phyloP scores from a whole-genome alignment of 495 filamentous ascomycete species.

The Penicillium verhagenii region DNA sequence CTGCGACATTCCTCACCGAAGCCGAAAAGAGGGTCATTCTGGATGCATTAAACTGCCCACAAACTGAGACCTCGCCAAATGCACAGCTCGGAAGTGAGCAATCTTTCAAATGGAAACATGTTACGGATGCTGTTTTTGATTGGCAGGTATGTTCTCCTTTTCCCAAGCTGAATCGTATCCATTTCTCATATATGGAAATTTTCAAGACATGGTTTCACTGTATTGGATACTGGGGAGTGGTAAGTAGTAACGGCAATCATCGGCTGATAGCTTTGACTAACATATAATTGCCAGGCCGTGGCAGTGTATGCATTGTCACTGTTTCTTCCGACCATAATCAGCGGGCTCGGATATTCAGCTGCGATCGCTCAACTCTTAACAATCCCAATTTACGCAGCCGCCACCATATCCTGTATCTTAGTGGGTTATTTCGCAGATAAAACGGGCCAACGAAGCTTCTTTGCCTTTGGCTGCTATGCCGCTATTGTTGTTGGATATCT shows the following conservation, averaged over 20 bases:
- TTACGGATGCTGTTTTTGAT: not conserved
- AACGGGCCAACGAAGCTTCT: constrained; percentile 9
- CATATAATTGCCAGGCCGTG: not conserved
- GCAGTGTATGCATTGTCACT: constrained; percentile 11
- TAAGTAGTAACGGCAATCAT: not conserved
- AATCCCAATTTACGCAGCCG: constrained; percentile 11
- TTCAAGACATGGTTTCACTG: constrained; percentile 5
- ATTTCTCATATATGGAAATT: too few species aligned
- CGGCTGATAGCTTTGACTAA: not conserved
- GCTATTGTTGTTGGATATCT: constrained; percentile 9
- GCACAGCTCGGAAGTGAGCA: constrained; percentile 4
- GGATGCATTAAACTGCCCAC: constrained; percentile 1
- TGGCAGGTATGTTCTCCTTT: constrained; percentile 5
- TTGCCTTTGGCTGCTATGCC: constrained; percentile 6
- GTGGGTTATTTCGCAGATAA: constrained; percentile 9
- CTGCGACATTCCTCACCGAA: constrained; percentile 8
- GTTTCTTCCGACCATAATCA: constrained; percentile 12
- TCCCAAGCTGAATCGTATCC: not conserved
- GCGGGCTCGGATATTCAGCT: constrained; percentile 6
- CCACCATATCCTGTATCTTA: constrained; percentile 6
- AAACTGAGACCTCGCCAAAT: not conserved
- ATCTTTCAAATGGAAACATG: constrained; percentile 7
- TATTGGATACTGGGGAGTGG: constrained; percentile 11
- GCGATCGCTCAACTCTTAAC: constrained; percentile 12
- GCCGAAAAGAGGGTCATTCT: constrained; percentile 2